A percentile compares a stretch with the other conserved stretches of the same genome.
Evolutionary conservation across 225 moss, liverwort and hornwort genomes (phyloP).

Genomic region (Climacium dendroides): DNA sequence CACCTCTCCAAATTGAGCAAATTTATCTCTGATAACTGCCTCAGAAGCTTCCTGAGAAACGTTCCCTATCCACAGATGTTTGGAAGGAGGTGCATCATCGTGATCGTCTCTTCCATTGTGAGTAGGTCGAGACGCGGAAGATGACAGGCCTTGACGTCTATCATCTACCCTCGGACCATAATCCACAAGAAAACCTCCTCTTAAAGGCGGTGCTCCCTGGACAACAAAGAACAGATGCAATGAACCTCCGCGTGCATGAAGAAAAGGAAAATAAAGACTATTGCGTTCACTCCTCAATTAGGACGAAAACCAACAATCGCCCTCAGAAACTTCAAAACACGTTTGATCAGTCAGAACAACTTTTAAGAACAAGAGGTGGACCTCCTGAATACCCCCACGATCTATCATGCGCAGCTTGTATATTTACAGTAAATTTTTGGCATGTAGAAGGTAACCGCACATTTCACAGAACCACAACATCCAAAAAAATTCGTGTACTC

Average conservation of each 20-base stretch:
- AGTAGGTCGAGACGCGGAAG: constrained; percentile 23
- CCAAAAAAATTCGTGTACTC: not conserved
- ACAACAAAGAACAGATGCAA: not conserved
- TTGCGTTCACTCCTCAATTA: not conserved
- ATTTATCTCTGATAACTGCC: constrained; percentile 40
- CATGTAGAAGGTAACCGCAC: not conserved
- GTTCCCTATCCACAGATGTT: constrained; percentile 64
- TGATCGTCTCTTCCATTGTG: constrained; percentile 41
- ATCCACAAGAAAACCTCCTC: constrained; percentile 57
- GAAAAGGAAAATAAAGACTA: not conserved
- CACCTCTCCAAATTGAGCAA: constrained; percentile 49
- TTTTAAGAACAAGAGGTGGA: not conserved
- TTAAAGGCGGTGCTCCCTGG: constrained; percentile 45
- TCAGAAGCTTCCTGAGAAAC: constrained; percentile 56
- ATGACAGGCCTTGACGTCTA: constrained; percentile 28
- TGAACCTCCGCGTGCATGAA: not conserved
- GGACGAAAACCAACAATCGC: not conserved
- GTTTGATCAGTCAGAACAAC: not conserved
- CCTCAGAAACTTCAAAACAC: not conserved
- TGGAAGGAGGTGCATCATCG: constrained; percentile 44
- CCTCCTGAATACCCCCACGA: not conserved
- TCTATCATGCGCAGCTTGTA: not conserved
- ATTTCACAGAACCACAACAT: not conserved
- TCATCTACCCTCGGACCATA: constrained; percentile 61
- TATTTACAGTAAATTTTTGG: not conserved